Evolutionary conservation across 495 filamentous ascomycete species (phyloP), one percentile per base, ranked within the genome.

Genomic region (Saxophila tyrrhenica): DNA sequence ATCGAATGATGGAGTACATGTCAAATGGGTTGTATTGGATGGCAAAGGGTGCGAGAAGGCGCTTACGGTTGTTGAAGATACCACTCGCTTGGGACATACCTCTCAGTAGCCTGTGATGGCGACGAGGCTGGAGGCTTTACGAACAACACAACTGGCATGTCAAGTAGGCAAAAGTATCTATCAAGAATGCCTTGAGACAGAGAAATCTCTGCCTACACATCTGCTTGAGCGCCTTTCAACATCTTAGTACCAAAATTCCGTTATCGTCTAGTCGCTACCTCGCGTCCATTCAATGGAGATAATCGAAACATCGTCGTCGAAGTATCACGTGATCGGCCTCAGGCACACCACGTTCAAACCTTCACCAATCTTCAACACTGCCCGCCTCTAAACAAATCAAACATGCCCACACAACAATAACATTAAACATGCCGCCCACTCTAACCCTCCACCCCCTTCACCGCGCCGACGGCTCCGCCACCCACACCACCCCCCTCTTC

Each of bases 391-490:
- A n/a, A n/a, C n/a, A n/a, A n/a, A n/a, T n/a, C n/a, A n/a, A 35
- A 35, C 29, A 35, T 35, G 29, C 29, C 5, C 29, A 35, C 5
- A 5, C 5, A 5, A 35, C 13, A 35, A 35, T 13, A 35, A 35
- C 29, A 5, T 35, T 13, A 5, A 35, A 5, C 19, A 59, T 59
- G 56, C 24, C 32, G 15, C 57, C 57, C 5, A 32, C 50, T 9
- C 51, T 50, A 16, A 25, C 50, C 7, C 42, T 45, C 22, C 57
- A 63, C 29, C 61, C 61, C 58, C 79, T 96, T 5, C 69, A 76
- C 52, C 84, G 84, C 39, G 75, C 89, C 25, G 89, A 96, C 67
- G 92, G 92, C 48, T 97, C 92, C 49, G 89, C 89, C 9, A 86
- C 79, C 25, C 91, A 88, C 65, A 80, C 83, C 16, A 75, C 78